Conservation (phyloP, 177 flowering plant genomes). For the Vitis hybrid region DNA sequence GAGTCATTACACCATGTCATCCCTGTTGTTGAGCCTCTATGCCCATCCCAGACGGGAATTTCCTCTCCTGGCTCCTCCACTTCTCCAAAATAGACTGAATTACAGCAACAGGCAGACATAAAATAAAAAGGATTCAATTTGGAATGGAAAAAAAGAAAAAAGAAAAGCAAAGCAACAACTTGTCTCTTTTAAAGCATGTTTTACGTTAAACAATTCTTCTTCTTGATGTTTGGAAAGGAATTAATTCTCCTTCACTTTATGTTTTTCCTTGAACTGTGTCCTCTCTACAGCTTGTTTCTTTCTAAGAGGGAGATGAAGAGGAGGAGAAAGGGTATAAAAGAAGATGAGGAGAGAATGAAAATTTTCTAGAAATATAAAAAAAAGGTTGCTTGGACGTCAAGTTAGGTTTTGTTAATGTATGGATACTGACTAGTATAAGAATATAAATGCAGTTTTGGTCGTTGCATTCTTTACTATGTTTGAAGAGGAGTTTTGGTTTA, state of each 20-base stretch:
- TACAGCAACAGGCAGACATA: slow-evolving; percentile 7
- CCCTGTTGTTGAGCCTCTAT: slow-evolving; percentile 26
- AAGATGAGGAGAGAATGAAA: slow-evolving; percentile 1
- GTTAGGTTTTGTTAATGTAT: slow-evolving; percentile 35
- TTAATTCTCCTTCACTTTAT: slow-evolving; percentile 23
- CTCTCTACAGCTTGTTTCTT: background rate
- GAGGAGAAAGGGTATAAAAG: slow-evolving; percentile 3
- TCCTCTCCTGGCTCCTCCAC: slow-evolving; percentile 23
- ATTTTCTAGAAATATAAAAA: slow-evolving; percentile 18
- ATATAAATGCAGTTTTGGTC: slow-evolving; percentile 15
- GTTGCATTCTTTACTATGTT: background rate
- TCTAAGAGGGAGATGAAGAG: slow-evolving; percentile 11
- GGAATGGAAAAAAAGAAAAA: background rate
- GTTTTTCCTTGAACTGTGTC: slow-evolving; percentile 13
- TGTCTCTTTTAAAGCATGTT: slow-evolving; percentile 28
- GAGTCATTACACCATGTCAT: slow-evolving; percentile 68
- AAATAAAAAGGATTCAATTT: slow-evolving; percentile 1
- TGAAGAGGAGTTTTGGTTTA: slow-evolving; percentile 1
- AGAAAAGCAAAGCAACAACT: background rate
- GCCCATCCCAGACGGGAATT: slow-evolving; percentile 34
- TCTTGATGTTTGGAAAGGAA: slow-evolving; percentile 33
- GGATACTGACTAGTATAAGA: slow-evolving; percentile 16
- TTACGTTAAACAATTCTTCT: slow-evolving; percentile 17
- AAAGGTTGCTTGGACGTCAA: slow-evolving; percentile 60
- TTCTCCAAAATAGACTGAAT: slow-evolving; percentile 12